Evolutionary conservation across 495 filamentous ascomycete genomes (phyloP).

Genomic region (Penicillium pancosmium): DNA sequence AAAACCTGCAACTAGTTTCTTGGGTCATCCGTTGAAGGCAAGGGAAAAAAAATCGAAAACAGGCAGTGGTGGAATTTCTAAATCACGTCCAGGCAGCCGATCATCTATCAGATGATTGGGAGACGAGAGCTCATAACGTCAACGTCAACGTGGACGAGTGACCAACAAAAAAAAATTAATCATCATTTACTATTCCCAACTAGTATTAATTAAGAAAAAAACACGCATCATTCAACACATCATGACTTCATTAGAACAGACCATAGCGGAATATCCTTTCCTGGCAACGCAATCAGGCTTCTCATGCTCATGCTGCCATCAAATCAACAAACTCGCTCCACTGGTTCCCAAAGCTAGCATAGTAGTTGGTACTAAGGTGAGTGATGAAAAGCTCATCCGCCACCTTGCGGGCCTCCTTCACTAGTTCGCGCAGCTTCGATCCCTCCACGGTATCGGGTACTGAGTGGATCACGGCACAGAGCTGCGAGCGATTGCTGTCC

Average conservation of each 20-base stretch:
- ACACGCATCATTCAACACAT: slow-evolving; percentile 1
- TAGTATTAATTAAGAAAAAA: not conserved
- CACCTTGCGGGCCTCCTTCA: slow-evolving; percentile 38
- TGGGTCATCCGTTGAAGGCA: not conserved
- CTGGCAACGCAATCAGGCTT: slow-evolving; percentile 7
- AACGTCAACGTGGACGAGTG: not conserved
- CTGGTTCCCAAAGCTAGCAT: slow-evolving; percentile 44
- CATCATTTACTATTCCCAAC: not conserved
- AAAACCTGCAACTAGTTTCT: not conserved
- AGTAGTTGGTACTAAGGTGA: slow-evolving; percentile 45
- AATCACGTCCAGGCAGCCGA: not conserved
- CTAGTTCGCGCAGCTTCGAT: slow-evolving; percentile 34
- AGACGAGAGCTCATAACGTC: not conserved
- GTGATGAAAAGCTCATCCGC: slow-evolving; percentile 51
- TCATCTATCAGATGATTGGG: not conserved
- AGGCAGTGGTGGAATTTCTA: slow-evolving; percentile 10
- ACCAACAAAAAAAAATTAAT: not conserved
- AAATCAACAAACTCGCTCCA: slow-evolving; percentile 48
- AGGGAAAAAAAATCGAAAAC: not conserved
- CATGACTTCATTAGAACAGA: slow-evolving; percentile 8
- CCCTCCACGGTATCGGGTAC: slow-evolving; percentile 38
- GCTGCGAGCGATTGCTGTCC: slow-evolving; percentile 36
- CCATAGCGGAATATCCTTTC: not conserved
- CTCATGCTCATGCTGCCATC: slow-evolving; percentile 33
- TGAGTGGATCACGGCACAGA: slow-evolving; percentile 48